phyloP scores from a whole-genome alignment of 805 yeast species.

The Debaryomyces prosopidis region DNA sequence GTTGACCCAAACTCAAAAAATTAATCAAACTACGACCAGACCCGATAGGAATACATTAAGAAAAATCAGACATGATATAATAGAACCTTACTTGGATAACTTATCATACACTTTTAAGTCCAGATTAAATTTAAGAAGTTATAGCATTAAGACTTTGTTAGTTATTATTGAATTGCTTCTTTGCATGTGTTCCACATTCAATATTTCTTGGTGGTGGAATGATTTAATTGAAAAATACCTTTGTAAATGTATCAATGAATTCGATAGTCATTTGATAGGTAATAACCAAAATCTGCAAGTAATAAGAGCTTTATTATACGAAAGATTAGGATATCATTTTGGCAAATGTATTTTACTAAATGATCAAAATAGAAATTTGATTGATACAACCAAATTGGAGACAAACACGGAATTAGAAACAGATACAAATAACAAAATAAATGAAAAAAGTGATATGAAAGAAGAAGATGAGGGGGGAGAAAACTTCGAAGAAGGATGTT shows the following conservation, averaged over 20 bases:
- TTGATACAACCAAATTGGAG: slow-evolving; percentile 31
- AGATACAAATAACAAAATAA: slow-evolving; percentile 5
- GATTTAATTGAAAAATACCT: slow-evolving; percentile 44
- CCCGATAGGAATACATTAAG: slow-evolving; percentile 43
- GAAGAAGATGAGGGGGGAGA: slow-evolving; percentile 9
- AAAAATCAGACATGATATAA: slow-evolving; percentile 53
- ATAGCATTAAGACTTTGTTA: slow-evolving; percentile 67
- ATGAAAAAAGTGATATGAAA: slow-evolving; percentile 1
- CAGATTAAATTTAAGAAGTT: slow-evolving; percentile 66
- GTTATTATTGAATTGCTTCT: slow-evolving; percentile 71
- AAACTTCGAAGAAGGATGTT: slow-evolving; percentile 27
- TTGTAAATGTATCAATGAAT: slow-evolving; percentile 47
- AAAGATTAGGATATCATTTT: slow-evolving; percentile 43
- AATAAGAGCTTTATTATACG: slow-evolving; percentile 46
- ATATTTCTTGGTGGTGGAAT: slow-evolving; percentile 46
- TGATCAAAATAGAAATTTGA: slow-evolving; percentile 24
- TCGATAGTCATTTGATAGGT: slow-evolving; percentile 42
- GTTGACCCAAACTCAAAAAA: slow-evolving; percentile 52
- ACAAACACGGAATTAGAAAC: neutral
- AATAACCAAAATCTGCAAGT: slow-evolving; percentile 44
- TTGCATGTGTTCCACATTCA: slow-evolving; percentile 42
- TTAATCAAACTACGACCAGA: slow-evolving; percentile 27
- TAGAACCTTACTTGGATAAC: slow-evolving; percentile 67
- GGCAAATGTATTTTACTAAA: slow-evolving; percentile 41
- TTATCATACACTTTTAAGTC: slow-evolving; percentile 74